Base-by-base conservation (phyloP, 2,329 filamentous ascomycete genomes). In the Cercospora nicotianae region DNA sequence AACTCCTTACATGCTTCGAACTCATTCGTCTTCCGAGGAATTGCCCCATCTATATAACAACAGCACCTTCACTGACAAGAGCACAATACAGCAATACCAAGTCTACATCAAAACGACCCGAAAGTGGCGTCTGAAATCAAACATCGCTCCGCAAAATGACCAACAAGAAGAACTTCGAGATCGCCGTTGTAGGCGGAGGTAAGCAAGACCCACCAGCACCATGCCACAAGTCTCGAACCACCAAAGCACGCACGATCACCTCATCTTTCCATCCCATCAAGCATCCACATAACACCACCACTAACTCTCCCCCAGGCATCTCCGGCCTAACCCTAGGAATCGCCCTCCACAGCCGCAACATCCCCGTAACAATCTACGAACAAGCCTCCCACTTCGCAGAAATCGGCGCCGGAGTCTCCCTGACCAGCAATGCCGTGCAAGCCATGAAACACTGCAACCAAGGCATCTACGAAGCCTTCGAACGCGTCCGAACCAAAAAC, bases 341-440 rank as follows among this genome's bases (percentile, higher is more conserved):
- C 58, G 85, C 82, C 6, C 82, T 89, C 30, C 77, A 83, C 36
- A 62, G 66, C n/a, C 75, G 73, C 18, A 73, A 65, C 76, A 67
- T 87, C 39, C 76, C 79, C 2, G 78, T 86, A 42, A 80, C 80
- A 26, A 81, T 89, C 69, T 89, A 87, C 72, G 87, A 89, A 76
- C 81, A 85, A 10, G 86, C 86, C 0, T 64, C 79, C 0, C 78
- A 78, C 12, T 89, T 89, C 69, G 81, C 81, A 36, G 87, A 89
- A 73, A 85, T 89, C 31, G 87, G 87, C 2, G 85, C 86, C 2
- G 87, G 86, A 5, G 81, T 89, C 1, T 82, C 83, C 1, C 83
- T 89, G 58, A 85, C 85, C 0, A 83, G 85, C 39, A 87, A 87
- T 69, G 84, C 86, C 3, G 68, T 73, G 5, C 82, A 83, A 23